Evolutionary conservation across 1,284 basidiomycete genomes (phyloP).

Genomic region (Puccinia polysora): DNA sequence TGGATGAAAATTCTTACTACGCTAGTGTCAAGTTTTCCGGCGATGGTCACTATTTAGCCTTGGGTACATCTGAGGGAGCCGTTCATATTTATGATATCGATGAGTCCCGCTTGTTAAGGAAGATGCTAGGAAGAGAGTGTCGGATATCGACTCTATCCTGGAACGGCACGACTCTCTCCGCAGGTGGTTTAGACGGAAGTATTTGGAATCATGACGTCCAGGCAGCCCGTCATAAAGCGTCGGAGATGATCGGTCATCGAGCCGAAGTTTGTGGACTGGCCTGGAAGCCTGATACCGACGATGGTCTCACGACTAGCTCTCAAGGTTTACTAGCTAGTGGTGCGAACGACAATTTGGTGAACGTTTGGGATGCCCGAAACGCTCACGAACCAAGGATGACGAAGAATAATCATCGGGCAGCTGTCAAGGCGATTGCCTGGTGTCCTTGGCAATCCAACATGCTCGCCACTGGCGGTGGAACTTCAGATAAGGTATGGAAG

Average conservation of each 20-base stretch:
- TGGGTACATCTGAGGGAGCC: constrained; percentile 77
- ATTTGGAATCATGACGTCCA: constrained; percentile 94
- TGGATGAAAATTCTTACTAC: constrained; percentile 56
- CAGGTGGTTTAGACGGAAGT: constrained; percentile 81
- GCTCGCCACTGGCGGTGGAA: constrained; percentile 89
- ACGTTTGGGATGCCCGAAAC: constrained; percentile 83
- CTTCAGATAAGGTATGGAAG: constrained; percentile 88
- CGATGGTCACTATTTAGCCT: constrained; percentile 78
- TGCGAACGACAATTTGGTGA: constrained; percentile 93
- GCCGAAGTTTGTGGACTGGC: constrained; percentile 74
- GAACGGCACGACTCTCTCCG: constrained; percentile 78
- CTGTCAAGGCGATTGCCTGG: constrained; percentile 95
- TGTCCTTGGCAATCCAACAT: constrained; percentile 92
- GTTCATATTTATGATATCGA: constrained; percentile 96
- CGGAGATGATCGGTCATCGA: constrained; percentile 77
- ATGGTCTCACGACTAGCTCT: constrained; percentile 45
- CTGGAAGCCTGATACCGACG: constrained; percentile 69
- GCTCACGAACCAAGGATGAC: constrained; percentile 67
- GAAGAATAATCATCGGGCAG: constrained; percentile 87
- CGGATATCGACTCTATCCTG: constrained; percentile 78
- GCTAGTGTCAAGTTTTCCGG: constrained; percentile 77
- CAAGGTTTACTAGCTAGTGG: constrained; percentile 79
- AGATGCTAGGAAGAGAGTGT: constrained; percentile 75
- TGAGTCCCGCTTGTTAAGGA: constrained; percentile 71
- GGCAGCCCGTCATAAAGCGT: constrained; percentile 76